Evolutionary conservation across 306 rosid genomes (phyloP).

Genomic region (Vigna radiata): DNA sequence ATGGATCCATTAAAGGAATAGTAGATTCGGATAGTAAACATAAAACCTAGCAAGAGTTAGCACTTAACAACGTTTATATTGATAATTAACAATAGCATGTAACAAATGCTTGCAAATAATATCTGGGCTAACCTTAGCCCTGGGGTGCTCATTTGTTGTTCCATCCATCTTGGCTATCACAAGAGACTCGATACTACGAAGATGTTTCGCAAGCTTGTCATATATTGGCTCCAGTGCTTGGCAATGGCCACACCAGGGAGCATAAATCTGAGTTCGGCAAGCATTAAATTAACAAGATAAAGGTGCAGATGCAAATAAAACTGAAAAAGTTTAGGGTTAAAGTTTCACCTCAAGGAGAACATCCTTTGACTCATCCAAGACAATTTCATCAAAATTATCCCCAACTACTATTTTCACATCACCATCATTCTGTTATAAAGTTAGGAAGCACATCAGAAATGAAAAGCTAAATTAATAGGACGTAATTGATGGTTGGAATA

Average conservation of each 20-base stretch:
- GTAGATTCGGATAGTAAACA: background rate
- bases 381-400: constrained; percentile 88
- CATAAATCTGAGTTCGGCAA: constrained; percentile 73
- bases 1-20: background rate
- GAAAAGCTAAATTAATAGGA: constrained; percentile 28
- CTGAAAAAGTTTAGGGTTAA: constrained; percentile 1
- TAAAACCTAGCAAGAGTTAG: constrained; percentile 25
- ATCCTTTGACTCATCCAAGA: constrained; percentile 96
- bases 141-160: constrained; percentile 96
- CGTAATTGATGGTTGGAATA: constrained; percentile 36
- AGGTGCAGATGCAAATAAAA: constrained; percentile 33
- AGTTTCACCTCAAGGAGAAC: constrained; percentile 91
- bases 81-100: constrained; percentile 8
- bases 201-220: constrained; percentile 92
- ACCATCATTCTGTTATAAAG: constrained; percentile 71
- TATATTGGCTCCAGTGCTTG: constrained; percentile 91
- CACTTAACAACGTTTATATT: constrained; percentile 26
- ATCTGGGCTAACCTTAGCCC: constrained; percentile 80
- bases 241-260: constrained; percentile 99
- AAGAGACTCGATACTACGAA: constrained; percentile 75
- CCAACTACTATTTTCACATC: constrained; percentile 96
- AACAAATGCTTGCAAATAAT: constrained; percentile 17
- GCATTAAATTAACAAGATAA: constrained; percentile 29
- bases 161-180: constrained; percentile 99
- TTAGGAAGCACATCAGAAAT: constrained; percentile 34